phyloP scores from a whole-genome alignment of 1,284 basidiomycete species.

The Ustilago nuda region DNA sequence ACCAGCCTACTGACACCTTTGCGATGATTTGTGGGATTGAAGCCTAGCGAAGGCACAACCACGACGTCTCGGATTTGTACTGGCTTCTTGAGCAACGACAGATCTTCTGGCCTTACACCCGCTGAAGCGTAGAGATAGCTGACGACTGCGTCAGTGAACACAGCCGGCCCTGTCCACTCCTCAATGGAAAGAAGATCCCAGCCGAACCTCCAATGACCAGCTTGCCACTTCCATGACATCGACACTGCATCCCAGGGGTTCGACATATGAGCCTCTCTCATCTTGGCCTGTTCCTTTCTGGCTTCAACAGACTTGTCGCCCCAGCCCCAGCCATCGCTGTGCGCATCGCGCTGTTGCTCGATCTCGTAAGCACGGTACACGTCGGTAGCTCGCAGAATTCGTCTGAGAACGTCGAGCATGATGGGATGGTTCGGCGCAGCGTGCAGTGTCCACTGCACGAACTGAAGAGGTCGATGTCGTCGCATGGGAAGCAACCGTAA shows the following conservation, averaged over 20 bases:
- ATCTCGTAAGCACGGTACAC: slow-evolving; percentile 34
- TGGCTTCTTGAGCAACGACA: slow-evolving; percentile 31
- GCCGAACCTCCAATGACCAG: slow-evolving; percentile 45
- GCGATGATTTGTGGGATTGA: slow-evolving; percentile 25
- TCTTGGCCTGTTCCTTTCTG: slow-evolving; percentile 23
- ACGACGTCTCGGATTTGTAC: slow-evolving; percentile 50
- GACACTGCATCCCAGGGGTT: slow-evolving; percentile 41
- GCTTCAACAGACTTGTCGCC: slow-evolving; percentile 19
- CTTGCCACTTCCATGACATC: slow-evolving; percentile 49
- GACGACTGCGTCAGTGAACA: slow-evolving; percentile 43
- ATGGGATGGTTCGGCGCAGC: slow-evolving; percentile 44
- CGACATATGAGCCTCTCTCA: slow-evolving; percentile 13
- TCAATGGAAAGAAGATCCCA: slow-evolving; percentile 43
- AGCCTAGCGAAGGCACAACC: slow-evolving; percentile 37
- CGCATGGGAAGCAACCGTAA: slow-evolving; percentile 34
- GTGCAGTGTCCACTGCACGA: slow-evolving; percentile 55
- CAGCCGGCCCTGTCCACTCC: slow-evolving; percentile 54
- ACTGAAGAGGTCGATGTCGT: slow-evolving; percentile 38
- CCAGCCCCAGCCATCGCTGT: slow-evolving; percentile 50
- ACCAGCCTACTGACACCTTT: slow-evolving; percentile 32
- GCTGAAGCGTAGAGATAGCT: slow-evolving; percentile 49
- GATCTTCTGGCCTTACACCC: slow-evolving; percentile 46
- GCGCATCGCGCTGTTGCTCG: slow-evolving; percentile 29
- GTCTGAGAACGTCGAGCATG: slow-evolving; percentile 46
- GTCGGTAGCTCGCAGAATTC: slow-evolving; percentile 35